Conservation (phyloP, 345 rosid genomes). For the Pistacia atlantica region DNA sequence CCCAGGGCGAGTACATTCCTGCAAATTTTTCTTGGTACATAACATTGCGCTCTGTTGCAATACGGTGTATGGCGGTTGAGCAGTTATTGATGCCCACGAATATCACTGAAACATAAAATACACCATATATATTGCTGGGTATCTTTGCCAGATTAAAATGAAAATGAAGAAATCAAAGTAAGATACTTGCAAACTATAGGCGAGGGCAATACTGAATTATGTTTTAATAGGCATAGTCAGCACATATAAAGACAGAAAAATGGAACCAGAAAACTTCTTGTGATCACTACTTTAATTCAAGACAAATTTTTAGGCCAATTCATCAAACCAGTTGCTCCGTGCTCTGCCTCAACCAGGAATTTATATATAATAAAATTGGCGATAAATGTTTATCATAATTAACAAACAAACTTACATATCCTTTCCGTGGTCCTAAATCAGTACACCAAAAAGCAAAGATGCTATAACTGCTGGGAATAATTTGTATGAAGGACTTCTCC, state of each 20-base stretch:
- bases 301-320: too few species aligned
- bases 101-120: not conserved
- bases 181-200: too few species aligned
- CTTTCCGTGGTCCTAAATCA: slow-evolving; percentile 54
- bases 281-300: too few species aligned
- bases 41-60: slow-evolving; percentile 9
- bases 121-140: slow-evolving; percentile 2
- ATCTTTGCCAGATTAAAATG: not conserved
- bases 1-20: slow-evolving; percentile 16
- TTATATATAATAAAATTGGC: too few species aligned
- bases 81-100: slow-evolving; percentile 10
- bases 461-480: slow-evolving; percentile 26
- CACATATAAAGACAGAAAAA: too few species aligned
- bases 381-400: not conserved
- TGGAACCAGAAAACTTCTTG: too few species aligned
- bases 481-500: slow-evolving; percentile 62
- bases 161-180: too few species aligned
- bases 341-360: too few species aligned
- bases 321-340: too few species aligned
- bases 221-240: too few species aligned
- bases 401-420: slow-evolving; percentile 27
- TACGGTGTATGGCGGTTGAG: not conserved
- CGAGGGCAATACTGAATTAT: too few species aligned
- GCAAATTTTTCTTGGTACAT: slow-evolving; percentile 13
- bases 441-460: slow-evolving; percentile 41